phyloP scores from a whole-genome alignment of 1,139 yeast species.

The Pichiaceae sp. region DNA sequence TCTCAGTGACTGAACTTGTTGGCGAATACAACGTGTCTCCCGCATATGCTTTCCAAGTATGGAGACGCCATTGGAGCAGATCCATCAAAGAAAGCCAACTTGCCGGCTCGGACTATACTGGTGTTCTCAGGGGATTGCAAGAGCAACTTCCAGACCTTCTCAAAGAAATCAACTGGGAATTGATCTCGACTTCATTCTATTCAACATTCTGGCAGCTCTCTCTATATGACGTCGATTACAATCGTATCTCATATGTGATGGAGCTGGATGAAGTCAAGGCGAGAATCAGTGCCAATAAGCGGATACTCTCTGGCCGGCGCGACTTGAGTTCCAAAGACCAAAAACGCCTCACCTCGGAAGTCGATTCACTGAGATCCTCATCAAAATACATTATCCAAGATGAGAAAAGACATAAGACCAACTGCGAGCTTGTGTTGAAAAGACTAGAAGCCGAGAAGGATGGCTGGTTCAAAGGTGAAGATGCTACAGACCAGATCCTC shows the following conservation, averaged over 20 bases:
- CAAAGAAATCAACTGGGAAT: conserved; percentile 27
- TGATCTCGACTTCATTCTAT: conserved; percentile 39
- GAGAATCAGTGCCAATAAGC: conserved; percentile 27
- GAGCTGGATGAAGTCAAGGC: conserved; percentile 35
- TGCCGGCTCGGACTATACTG: conserved; percentile 4
- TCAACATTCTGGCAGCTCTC: conserved; percentile 67
- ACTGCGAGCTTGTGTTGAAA: conserved; percentile 23
- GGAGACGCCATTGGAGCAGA: conserved; percentile 47
- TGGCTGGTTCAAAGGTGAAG: conserved; percentile 23
- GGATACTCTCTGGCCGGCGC: conserved; percentile 26
- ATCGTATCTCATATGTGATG: conserved; percentile 40
- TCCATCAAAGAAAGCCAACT: conserved; percentile 7
- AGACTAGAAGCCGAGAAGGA: conserved; percentile 25
- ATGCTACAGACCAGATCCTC: conserved; percentile 33
- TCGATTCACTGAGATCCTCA: conserved; percentile 23
- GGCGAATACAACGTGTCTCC: conserved; percentile 44
- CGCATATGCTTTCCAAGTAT: conserved; percentile 69
- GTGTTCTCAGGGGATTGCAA: conserved; percentile 9
- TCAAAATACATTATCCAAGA: conserved; percentile 21
- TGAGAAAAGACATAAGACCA: conserved; percentile 28
- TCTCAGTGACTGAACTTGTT: conserved; percentile 39
- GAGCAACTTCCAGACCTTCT: conserved; percentile 21
- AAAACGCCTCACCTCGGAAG: conserved; percentile 13
- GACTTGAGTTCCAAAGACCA: conserved; percentile 22
- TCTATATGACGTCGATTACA: conserved; percentile 64